Evolutionary conservation across 116 monocot genomes (phyloP), one percentile per base, ranked within the genome.

Genomic region (Cymodocea nodosa): DNA sequence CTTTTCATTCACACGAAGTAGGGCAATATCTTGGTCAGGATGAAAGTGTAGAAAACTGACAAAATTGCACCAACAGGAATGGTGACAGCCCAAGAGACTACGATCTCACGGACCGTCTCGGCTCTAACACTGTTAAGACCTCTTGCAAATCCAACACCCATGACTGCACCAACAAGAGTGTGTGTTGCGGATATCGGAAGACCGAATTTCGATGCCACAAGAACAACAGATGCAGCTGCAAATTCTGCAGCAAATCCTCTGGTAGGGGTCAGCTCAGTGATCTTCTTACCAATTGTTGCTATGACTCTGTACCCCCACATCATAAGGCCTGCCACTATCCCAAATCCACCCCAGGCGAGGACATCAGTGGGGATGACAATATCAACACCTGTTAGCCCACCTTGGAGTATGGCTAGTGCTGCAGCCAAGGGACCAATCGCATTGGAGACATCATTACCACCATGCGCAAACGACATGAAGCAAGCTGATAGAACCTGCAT

Each of bases 391-490:
- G 66, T 72, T 9, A 67, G 64, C 4, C 83, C 83, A 6, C 90
- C 85, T n/a, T 80, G 87, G 15, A 97, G 87, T 65, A 97, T 90
- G 1, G 90, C 76, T 6, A 97, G 67, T 48, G 95, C 95, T 3
- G 87, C 90, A 4, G 95, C 95, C 30, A 97, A 72, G 0, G 95
- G 95, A 0, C 95, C 95, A 15, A 97, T 97, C 39, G 95, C 95
- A 63, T 97, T 97, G 49, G 95, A 90, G 16, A 97, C 95, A 16
- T 97, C 95, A 14, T 97, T 97, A 11, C 87, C 95, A 15, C 95
- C 95, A n/a, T 97, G 95, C 0, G 95, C 91, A 51, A 97, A 97
- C 17, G 95, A 97, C 95, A 97, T 97, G 85, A 97, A 97, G 56
- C 95, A 97, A 2, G 95, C 95, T 6, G 95, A 97, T 20, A 97